Evolutionary conservation across 805 yeast genomes (phyloP), one percentile per base, ranked within the genome.

Genomic region (Yarrowia osloensis): DNA sequence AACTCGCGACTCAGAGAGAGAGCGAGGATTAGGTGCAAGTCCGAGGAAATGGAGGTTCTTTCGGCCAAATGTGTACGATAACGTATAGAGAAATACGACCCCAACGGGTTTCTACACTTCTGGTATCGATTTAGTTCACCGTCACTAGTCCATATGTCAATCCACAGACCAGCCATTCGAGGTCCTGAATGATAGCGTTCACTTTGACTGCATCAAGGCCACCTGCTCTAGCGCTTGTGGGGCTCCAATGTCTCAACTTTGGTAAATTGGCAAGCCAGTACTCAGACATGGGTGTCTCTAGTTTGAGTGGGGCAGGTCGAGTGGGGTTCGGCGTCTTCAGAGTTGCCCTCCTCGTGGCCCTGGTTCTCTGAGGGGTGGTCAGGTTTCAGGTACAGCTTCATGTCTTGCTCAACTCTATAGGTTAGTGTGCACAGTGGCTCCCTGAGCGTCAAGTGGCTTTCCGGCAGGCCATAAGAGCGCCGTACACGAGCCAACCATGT

Each of bases 21-120:
- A 47, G 22, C 15, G 39, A 7, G 3, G 17, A 17, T 28, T n/a
- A 33, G 29, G n/a, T 29, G 37, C 55, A 50, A 31, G 15, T 50
- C 57, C 57, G 57, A 33, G n/a, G 57, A 50, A 50, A 31, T 33
- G 39, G 57, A 33, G 57, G 6, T 28, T 29, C 54, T 47, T 39
- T 29, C 55, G 55, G 55, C 5, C n/a, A 19, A 21, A 49, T 29
- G 21, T 19, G 26, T 19, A 13, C 54, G 37, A 29, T 49, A 29
- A 13, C 55, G 39, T 49, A 49, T 29, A 28, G 35, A 3, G 22
- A 26, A 9, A 9, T n/a, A 11, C 35, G 35, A 11, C 3, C 21
- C 29, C 49, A 24, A 22, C 28, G 19, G 47, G 8, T 5, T 44
- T 17, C 28, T 24, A 12, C 8, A 24, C 6, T 17, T 13, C 6